Conservation (phyloP, 1,284 basidiomycete species). For the Meripilus lineatus region DNA sequence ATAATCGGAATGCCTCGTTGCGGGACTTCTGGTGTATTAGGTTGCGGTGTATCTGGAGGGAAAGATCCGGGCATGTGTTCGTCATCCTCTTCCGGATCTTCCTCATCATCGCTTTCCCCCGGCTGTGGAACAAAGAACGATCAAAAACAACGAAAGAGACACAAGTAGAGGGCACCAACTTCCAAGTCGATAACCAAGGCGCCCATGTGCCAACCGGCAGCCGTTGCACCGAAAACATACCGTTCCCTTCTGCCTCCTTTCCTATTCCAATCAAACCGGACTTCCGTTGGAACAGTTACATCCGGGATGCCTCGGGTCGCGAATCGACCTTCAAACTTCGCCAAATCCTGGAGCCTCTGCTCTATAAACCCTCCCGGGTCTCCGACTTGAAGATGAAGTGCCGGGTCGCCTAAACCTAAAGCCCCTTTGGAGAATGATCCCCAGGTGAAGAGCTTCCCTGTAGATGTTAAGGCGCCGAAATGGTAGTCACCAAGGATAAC, state of each 20-base stretch:
- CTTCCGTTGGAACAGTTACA: slow-evolving; percentile 59
- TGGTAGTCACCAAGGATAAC: slow-evolving; percentile 90
- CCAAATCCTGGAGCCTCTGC: slow-evolving; percentile 28
- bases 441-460: slow-evolving; percentile 82
- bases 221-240: slow-evolving; percentile 76
- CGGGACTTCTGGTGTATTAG: neutral
- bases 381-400: slow-evolving; percentile 38
- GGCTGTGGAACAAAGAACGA: neutral
- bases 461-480: slow-evolving; percentile 74
- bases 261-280: slow-evolving; percentile 58
- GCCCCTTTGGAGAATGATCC: slow-evolving; percentile 76
- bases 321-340: no score
- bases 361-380: slow-evolving; percentile 58
- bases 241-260: slow-evolving; percentile 46
- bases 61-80: slow-evolving; percentile 11
- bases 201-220: slow-evolving; percentile 86
- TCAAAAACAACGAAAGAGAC: neutral
- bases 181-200: slow-evolving; percentile 80
- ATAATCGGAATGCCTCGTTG: neutral
- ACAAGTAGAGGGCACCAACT: slow-evolving; percentile 29
- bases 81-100: slow-evolving; percentile 11
- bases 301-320: slow-evolving; percentile 30
- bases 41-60: neutral
- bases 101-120: slow-evolving; percentile 10
- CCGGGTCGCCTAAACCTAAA: slow-evolving; percentile 76